A percentile compares a stretch with the other conserved stretches of the same genome.
Conservation (phyloP, 2,329 filamentous ascomycete species). For the Aspergillaceae sp. region DNA sequence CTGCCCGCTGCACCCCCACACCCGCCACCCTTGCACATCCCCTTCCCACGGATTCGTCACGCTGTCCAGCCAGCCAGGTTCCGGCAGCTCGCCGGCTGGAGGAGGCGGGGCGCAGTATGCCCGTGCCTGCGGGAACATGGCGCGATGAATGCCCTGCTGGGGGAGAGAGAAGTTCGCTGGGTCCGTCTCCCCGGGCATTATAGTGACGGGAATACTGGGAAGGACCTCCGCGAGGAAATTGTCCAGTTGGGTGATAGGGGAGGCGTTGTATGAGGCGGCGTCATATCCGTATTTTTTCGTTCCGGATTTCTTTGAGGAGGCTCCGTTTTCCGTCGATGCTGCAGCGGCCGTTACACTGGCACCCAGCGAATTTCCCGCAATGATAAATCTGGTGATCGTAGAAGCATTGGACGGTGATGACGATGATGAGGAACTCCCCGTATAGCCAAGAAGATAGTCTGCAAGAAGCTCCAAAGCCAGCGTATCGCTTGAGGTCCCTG, state of each 20-base stretch:
- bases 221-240: slow-evolving; percentile 71
- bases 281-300: slow-evolving; percentile 93
- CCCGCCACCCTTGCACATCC: slow-evolving; percentile 79
- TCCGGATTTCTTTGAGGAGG: slow-evolving; percentile 34
- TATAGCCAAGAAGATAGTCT: slow-evolving; percentile 83
- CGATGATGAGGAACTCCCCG: slow-evolving; percentile 38
- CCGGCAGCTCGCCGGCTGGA: slow-evolving; percentile 26
- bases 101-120: slow-evolving; percentile 47
- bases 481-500: slow-evolving; percentile 63
- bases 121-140: slow-evolving; percentile 74
- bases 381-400: slow-evolving; percentile 73
- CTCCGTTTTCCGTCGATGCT: slow-evolving; percentile 33
- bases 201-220: slow-evolving; percentile 76
- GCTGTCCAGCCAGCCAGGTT: slow-evolving; percentile 70
- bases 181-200: slow-evolving; percentile 76
- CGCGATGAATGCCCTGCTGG: slow-evolving; percentile 85
- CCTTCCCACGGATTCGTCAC: slow-evolving; percentile 92
- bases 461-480: slow-evolving; percentile 68
- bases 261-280: slow-evolving; percentile 73
- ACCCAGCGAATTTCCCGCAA: slow-evolving; percentile 80
- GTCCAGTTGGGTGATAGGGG: slow-evolving; percentile 77
- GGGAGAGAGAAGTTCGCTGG: slow-evolving; percentile 84
- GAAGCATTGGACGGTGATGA: slow-evolving; percentile 27
- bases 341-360: slow-evolving; percentile 27
- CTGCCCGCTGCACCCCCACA: slow-evolving; percentile 82